Percentiles rank a stretch among this genome's conserved stretches.
Conservation (phyloP, 495 filamentous ascomycete genomes). For the Xylaria curta region DNA sequence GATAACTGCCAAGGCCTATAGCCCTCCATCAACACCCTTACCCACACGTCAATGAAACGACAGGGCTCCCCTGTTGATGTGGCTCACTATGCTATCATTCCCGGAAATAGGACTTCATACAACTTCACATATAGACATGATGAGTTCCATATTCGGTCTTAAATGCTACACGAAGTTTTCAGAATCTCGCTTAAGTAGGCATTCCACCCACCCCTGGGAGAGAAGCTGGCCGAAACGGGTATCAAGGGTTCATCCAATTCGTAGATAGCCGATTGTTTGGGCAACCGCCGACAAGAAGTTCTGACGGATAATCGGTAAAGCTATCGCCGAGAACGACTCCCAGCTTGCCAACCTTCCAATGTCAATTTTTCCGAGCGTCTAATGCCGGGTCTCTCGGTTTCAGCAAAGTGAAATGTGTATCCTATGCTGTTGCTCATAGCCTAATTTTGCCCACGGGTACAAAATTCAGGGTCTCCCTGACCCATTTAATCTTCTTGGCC, state of each 20-base stretch:
- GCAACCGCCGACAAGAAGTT: background rate
- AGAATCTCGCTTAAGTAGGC: background rate
- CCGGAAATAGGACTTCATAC: background rate
- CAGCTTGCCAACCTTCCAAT: background rate
- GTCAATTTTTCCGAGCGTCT: background rate
- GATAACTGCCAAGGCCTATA: constrained; percentile 12
- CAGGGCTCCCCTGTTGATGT: constrained; percentile 9
- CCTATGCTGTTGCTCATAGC: background rate
- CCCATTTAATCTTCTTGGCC: background rate
- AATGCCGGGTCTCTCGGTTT: background rate
- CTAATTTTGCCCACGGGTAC: background rate
- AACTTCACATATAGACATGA: background rate
- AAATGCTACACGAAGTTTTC: background rate
- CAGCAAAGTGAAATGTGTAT: background rate
- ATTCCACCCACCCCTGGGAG: background rate
- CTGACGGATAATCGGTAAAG: background rate
- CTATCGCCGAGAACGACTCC: background rate
- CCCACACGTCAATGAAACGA: constrained; percentile 21
- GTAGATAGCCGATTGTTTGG: background rate
- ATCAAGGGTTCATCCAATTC: constrained; percentile 5
- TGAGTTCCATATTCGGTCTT: background rate
- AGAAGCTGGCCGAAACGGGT: background rate
- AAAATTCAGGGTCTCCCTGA: background rate
- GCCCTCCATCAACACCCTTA: constrained; percentile 1
- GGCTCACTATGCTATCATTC: background rate